A percentile compares a stretch with the other conserved stretches of the same genome.
Conservation (phyloP, 257 asterid genomes). For the Hygrophila difformis region DNA sequence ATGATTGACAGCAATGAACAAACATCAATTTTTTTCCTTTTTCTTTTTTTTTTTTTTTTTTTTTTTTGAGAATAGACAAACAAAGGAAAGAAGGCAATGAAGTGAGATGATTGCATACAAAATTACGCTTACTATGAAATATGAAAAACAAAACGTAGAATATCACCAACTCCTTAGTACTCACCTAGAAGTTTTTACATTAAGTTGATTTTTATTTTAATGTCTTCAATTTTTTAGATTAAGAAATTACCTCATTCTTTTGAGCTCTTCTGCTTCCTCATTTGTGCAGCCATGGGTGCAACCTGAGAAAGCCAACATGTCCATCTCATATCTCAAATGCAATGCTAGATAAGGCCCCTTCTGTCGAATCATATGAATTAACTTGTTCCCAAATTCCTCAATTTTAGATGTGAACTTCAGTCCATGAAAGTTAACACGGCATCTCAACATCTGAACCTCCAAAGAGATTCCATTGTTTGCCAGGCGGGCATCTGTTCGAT, state of each 20-base stretch:
- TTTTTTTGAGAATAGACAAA: background rate
- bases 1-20: background rate
- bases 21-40: background rate
- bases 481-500: slow-evolving; percentile 60
- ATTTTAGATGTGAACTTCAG: slow-evolving; percentile 61
- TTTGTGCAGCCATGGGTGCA: slow-evolving; percentile 72
- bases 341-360: slow-evolving; percentile 62
- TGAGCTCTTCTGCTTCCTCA: slow-evolving; percentile 65
- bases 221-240: background rate
- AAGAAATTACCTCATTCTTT: slow-evolving; percentile 42
- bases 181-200: too few relatives aligned
- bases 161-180: too few relatives aligned
- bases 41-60: too few relatives aligned
- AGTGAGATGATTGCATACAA: too few relatives aligned
- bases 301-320: slow-evolving; percentile 85
- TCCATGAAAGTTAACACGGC: slow-evolving; percentile 69
- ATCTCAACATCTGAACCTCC: slow-evolving; percentile 61
- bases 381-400: slow-evolving; percentile 60
- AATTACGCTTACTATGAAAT: too few relatives aligned
- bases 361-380: slow-evolving; percentile 40
- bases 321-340: slow-evolving; percentile 85
- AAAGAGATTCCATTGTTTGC: slow-evolving; percentile 60
- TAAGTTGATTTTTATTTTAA: too few relatives aligned
- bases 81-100: too few relatives aligned
- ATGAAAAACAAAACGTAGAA: too few relatives aligned